phyloP scores from a whole-genome alignment of 352 stramenopile species.

The Phytophthora sp. region DNA sequence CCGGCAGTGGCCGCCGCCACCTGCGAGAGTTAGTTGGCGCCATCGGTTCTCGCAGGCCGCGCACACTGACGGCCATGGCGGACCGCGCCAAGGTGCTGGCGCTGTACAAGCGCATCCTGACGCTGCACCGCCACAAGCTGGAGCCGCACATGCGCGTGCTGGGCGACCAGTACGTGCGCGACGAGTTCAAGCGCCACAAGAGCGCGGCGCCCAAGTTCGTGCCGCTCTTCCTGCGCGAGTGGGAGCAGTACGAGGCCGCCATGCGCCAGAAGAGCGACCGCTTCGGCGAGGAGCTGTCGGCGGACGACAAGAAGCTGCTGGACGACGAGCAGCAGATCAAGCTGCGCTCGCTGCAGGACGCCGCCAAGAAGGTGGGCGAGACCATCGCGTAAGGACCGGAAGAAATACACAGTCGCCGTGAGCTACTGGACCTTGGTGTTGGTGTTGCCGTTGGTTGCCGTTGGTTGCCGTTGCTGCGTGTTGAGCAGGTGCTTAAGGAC shows the following conservation, averaged over 20 bases:
- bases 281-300: constrained; percentile 75
- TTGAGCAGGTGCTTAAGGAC: too few relatives aligned
- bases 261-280: constrained; percentile 60
- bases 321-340: constrained; percentile 75
- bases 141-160: constrained; percentile 85
- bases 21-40: background rate
- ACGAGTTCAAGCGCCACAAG: constrained; percentile 89
- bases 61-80: constrained; percentile 22
- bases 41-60: background rate
- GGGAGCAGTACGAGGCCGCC: constrained; percentile 70
- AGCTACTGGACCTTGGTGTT: too few relatives aligned
- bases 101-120: constrained; percentile 83
- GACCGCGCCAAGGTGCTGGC: constrained; percentile 54
- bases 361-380: constrained; percentile 71
- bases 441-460: too few relatives aligned
- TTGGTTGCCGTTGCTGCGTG: too few relatives aligned
- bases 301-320: constrained; percentile 61
- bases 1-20: too few relatives aligned
- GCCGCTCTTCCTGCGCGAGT: constrained; percentile 76
- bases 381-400: constrained; percentile 62
- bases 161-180: constrained; percentile 82
- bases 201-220: constrained; percentile 77
- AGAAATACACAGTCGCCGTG: too few relatives aligned
- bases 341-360: constrained; percentile 71
- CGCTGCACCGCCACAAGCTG: constrained; percentile 75